Evolutionary conservation across 2,329 filamentous ascomycete species (phyloP).

Genomic region (Didymella sp.): DNA sequence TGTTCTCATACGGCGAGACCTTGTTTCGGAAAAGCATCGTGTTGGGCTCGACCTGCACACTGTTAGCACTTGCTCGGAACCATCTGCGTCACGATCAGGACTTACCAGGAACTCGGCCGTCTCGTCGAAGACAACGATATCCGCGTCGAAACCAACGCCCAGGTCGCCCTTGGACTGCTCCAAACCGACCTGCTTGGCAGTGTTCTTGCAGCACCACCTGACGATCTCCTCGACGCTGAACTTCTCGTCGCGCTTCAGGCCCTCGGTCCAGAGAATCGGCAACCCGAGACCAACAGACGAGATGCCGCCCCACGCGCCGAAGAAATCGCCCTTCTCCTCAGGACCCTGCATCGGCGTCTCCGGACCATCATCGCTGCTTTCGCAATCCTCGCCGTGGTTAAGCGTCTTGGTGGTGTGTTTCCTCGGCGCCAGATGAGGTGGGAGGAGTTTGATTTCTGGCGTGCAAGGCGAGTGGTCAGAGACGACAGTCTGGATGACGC

Average conservation of each 20-base stretch:
- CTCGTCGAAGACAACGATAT: slow-evolving; percentile 92
- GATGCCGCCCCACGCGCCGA: slow-evolving; percentile 95
- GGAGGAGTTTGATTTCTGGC: slow-evolving; percentile 88
- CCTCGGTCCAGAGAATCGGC: slow-evolving; percentile 85
- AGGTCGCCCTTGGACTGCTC: slow-evolving; percentile 82
- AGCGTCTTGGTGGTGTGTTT: slow-evolving; percentile 40
- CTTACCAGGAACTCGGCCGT: slow-evolving; percentile 75
- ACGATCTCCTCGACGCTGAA: slow-evolving; percentile 78
- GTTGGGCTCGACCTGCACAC: slow-evolving; percentile 55
- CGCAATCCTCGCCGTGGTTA: slow-evolving; percentile 48
- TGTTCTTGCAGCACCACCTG: slow-evolving; percentile 83
- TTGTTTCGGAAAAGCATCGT: slow-evolving; percentile 96
- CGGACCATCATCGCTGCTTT: slow-evolving; percentile 37
- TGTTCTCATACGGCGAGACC: slow-evolving; percentile 88
- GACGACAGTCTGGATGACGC: slow-evolving; percentile 89
- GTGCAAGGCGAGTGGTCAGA: slow-evolving; percentile 97
- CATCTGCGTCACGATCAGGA: too few species aligned
- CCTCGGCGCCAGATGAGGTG: slow-evolving; percentile 67
- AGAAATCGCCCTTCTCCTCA: slow-evolving; percentile 77
- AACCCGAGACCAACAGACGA: slow-evolving; percentile 91
- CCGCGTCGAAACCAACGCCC: slow-evolving; percentile 82
- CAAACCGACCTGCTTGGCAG: slow-evolving; percentile 86
- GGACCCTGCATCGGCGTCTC: slow-evolving; percentile 46
- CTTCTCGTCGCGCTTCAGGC: slow-evolving; percentile 64
- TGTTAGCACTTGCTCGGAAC: background rate